Evolutionary conservation across 2,329 filamentous ascomycete genomes (phyloP).

Genomic region (Rutstroemia sp.): DNA sequence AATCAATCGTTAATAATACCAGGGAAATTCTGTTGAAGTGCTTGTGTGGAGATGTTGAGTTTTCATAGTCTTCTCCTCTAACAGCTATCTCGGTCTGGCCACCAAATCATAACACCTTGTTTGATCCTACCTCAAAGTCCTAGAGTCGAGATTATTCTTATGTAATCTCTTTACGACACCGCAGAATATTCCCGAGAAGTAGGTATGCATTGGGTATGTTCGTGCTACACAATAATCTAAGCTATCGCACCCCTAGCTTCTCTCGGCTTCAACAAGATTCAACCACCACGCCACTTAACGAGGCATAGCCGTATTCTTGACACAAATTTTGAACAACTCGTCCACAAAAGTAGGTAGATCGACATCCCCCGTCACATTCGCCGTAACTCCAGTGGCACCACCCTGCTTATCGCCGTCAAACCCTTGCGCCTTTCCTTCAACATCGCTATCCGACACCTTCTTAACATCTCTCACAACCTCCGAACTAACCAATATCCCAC

Average conservation of each 20-base stretch:
- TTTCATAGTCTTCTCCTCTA: no score
- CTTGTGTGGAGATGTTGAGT: no score
- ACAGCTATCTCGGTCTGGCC: no score
- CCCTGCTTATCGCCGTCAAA: neutral
- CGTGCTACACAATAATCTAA: neutral
- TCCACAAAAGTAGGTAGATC: constrained; percentile 9
- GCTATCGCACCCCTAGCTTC: neutral
- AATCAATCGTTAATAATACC: no score
- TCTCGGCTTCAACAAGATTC: neutral
- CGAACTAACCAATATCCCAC: constrained; percentile 4
- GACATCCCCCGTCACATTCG: neutral
- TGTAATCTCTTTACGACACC: no score
- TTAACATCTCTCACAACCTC: constrained; percentile 5
- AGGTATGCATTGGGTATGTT: neutral
- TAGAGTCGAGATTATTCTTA: no score
- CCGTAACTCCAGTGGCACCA: neutral
- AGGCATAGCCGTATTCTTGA: constrained; percentile 4
- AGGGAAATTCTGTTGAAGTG: no score
- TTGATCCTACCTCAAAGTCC: no score
- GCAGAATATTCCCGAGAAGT: neutral
- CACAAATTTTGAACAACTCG: constrained; percentile 9
- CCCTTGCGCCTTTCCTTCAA: neutral
- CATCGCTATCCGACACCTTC: neutral
- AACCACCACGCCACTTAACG: neutral
- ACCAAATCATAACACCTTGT: no score